A percentile compares a stretch with the other conserved stretches of the same genome.
These are phyloP conservation scores for Pyrenophora graminea DNA, from an alignment of 2,329 filamentous ascomycete genomes.

Conservation along the genomic window DNA sequence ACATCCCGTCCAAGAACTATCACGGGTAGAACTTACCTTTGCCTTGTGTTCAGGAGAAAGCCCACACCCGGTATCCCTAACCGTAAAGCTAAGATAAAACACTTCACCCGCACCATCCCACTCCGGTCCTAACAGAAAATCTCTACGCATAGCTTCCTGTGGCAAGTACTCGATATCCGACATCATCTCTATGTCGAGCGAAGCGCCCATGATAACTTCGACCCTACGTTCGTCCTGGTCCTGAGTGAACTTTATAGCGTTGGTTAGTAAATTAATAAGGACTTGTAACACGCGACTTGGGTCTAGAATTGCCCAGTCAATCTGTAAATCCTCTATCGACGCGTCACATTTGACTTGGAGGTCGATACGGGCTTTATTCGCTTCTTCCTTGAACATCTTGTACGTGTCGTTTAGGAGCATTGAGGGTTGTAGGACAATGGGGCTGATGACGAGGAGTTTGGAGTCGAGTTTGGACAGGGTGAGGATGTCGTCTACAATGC, in stretches of 20 bases:
- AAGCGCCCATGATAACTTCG: constrained; percentile 10
- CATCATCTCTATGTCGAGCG: constrained; percentile 3
- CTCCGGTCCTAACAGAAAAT: constrained; percentile 3
- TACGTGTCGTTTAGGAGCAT: constrained; percentile 23
- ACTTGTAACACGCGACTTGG: constrained; percentile 26
- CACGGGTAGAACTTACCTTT: not conserved
- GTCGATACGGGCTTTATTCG: constrained; percentile 17
- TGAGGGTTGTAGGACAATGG: constrained; percentile 20
- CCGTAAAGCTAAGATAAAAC: constrained; percentile 14
- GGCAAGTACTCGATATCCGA: constrained; percentile 11
- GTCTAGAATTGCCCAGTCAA: constrained; percentile 21
- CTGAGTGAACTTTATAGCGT: constrained; percentile 41
- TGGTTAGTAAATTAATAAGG: constrained; percentile 38
- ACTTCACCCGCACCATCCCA: constrained; percentile 9
- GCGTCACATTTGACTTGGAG: constrained; percentile 15
- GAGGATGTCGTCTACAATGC: constrained; percentile 34
- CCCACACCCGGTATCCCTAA: constrained; percentile 14
- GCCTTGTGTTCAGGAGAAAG: constrained; percentile 11
- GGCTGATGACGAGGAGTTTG: constrained; percentile 27
- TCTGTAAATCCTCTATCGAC: constrained; percentile 12
- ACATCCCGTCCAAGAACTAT: too few species aligned
- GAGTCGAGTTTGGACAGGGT: constrained; percentile 28
- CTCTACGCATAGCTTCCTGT: not conserved
- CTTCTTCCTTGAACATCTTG: constrained; percentile 30
- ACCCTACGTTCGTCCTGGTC: constrained; percentile 6